Base-by-base conservation (phyloP, 108 stramenopile genomes). In the Mediolabrus comicus region DNA sequence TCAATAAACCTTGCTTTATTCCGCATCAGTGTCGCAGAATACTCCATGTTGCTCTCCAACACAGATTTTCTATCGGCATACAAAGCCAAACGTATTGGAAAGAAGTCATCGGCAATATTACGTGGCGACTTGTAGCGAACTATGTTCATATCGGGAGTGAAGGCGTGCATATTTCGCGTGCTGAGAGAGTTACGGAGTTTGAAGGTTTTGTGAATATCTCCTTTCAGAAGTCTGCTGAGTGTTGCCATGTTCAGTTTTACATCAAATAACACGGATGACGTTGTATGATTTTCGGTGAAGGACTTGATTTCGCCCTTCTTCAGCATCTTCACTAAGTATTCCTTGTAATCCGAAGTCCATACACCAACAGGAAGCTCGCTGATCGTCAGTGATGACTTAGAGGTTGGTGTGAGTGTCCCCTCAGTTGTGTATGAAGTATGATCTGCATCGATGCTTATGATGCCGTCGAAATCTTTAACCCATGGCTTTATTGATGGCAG, bases 121-220 rank as follows among this genome's bases (percentile, higher is more conserved):
- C 86, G 74, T 10, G 93, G 80, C 8, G 81, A 78, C 5, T 75
- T 59, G 65, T 85, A 96, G 27, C 85, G 81, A 63, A 63, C 67
- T 39, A 98, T 93, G 28, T 22, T 36, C 59, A 83, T 83, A 43
- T 72, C 33, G 9, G 63, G 25, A 53, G 90, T 85, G 71, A 96
- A 96, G 4, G 93, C 88, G 82, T 98, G 87, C 97, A 98, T 98
- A 71, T 98, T 98, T 14, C 88, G 83, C 12, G 83, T 81, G 7
- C 62, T 75, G 5, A 95, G 62, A 25, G 62, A 72, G 25, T 86
- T 79, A 14, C 66, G 75, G 11, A 96, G 83, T 49, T 82, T 87
- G 59, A 97, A 90, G 4, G 59, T 41, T 58, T 88, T 86, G 57
- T 85, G 79, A 13, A 92, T 75, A 8, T 81, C 86, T 22, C 29